Percentiles rank a stretch among this genome's conserved stretches.
Evolutionary conservation across 139 green algal species (phyloP).

Genomic region (Gonium pectorale): DNA sequence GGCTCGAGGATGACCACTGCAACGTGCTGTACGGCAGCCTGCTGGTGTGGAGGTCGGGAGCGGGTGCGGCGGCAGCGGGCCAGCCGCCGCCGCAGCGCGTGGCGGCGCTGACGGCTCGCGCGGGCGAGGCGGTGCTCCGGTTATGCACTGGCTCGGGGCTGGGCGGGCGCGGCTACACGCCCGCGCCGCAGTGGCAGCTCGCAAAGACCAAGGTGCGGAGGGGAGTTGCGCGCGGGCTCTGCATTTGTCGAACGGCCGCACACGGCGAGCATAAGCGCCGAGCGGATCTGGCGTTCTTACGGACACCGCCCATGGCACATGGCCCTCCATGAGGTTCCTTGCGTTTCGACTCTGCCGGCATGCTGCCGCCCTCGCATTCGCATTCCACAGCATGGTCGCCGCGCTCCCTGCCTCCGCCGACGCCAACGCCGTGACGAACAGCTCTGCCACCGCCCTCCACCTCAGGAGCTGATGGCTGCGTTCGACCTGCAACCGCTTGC

Average conservation of each 20-base stretch:
- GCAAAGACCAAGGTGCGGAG: neutral
- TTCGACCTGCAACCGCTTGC: neutral
- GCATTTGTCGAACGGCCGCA: no score
- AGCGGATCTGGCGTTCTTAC: no score
- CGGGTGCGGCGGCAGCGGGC: neutral
- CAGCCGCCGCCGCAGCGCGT: neutral
- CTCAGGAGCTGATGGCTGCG: neutral
- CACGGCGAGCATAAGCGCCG: no score
- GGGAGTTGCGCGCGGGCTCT: no score
- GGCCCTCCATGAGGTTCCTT: no score
- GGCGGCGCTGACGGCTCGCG: neutral
- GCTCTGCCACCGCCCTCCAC: no score
- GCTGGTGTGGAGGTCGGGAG: neutral
- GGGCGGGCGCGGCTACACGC: neutral
- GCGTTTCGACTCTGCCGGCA: no score
- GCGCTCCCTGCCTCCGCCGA: no score
- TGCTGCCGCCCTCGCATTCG: no score
- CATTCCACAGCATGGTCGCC: no score
- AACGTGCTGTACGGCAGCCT: neutral
- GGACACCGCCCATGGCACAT: no score
- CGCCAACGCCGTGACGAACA: no score
- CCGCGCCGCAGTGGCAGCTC: neutral
- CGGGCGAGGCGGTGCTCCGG: neutral
- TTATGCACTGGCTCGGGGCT: neutral
- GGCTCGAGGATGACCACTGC: neutral